Conservation (phyloP, 768 basidiomycete genomes). For the Leccinum subgranulosum region DNA sequence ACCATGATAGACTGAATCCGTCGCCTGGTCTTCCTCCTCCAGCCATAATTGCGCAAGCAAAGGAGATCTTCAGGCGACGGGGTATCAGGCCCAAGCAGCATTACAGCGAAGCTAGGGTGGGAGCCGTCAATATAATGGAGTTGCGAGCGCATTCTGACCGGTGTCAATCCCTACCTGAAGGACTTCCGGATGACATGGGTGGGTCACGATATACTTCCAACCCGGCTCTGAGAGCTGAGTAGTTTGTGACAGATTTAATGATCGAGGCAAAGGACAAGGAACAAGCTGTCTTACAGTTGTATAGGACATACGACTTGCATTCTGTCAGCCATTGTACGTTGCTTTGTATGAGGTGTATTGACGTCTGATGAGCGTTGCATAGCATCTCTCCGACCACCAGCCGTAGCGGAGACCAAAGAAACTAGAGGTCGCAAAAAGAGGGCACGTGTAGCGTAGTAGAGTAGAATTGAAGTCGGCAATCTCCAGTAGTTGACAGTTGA, state of each 20-base stretch:
- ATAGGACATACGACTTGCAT: conserved; percentile 70
- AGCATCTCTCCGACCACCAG: conserved; percentile 43
- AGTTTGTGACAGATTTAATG: conserved; percentile 63
- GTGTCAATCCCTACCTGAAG: conserved; percentile 62
- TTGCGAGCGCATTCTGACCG: conserved; percentile 83
- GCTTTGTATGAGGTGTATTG: background rate
- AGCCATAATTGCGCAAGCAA: conserved; percentile 71
- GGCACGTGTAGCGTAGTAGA: background rate
- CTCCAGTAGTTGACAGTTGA: conserved; percentile 2
- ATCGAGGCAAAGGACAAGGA: conserved; percentile 95
- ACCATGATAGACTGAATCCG: conserved; percentile 73
- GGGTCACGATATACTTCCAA: conserved; percentile 11
- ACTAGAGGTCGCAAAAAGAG: conserved; percentile 44
- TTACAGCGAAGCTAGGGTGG: conserved; percentile 84
- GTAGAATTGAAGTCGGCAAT: conserved; percentile 9
- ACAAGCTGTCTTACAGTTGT: conserved; percentile 86
- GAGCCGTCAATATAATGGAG: conserved; percentile 82
- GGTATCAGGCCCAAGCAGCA: conserved; percentile 92
- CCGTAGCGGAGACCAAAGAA: conserved; percentile 34
- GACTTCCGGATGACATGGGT: conserved; percentile 69
- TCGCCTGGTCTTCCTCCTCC: conserved; percentile 53
- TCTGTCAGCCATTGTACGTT: conserved; percentile 57
- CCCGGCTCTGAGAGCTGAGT: background rate
- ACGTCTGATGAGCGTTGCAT: background rate
- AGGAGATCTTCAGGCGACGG: conserved; percentile 67